A percentile compares a stretch with the other conserved stretches of the same genome.
Evolutionary conservation across 2,329 filamentous ascomycete genomes (phyloP).

Genomic region (Colletotrichum tamarilloi): DNA sequence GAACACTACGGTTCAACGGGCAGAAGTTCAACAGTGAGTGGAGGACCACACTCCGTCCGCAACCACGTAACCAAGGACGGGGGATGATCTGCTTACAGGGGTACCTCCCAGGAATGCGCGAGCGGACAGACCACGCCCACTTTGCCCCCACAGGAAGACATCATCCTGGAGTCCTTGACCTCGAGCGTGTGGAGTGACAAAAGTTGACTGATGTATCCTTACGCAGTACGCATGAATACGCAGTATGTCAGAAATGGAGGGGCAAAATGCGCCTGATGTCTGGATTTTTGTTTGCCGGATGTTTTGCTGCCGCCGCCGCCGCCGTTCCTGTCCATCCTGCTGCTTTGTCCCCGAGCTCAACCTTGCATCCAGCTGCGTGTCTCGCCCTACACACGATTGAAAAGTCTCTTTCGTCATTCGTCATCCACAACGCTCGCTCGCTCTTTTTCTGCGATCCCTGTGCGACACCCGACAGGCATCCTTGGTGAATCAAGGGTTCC

Average conservation of each 20-base stretch:
- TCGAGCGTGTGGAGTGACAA: slow-evolving; percentile 18
- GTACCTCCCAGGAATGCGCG: slow-evolving; percentile 3
- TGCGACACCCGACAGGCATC: slow-evolving; percentile 3
- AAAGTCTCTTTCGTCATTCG: slow-evolving; percentile 36
- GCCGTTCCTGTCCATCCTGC: slow-evolving; percentile 12
- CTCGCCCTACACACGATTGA: slow-evolving; percentile 27
- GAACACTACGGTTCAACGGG: slow-evolving; percentile 4
- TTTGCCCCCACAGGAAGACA: slow-evolving; percentile 31
- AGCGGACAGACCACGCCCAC: slow-evolving; percentile 22
- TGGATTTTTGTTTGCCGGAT: not conserved
- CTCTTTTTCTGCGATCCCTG: slow-evolving; percentile 10
- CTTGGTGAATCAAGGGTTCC: slow-evolving; percentile 14
- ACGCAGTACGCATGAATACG: too few species aligned
- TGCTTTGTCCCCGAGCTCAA: slow-evolving; percentile 4
- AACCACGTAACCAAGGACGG: slow-evolving; percentile 3
- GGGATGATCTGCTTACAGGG: slow-evolving; percentile 25
- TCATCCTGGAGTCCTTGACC: slow-evolving; percentile 31
- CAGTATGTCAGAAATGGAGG: not conserved
- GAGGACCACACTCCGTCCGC: not conserved
- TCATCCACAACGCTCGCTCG: slow-evolving; percentile 15
- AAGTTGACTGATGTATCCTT: not conserved
- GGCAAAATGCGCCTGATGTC: slow-evolving; percentile 4
- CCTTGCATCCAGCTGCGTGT: slow-evolving; percentile 21
- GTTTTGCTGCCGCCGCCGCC: not conserved
- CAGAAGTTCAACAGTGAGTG: not conserved